A percentile compares a stretch with the other conserved stretches of the same genome.
These are phyloP conservation scores for Salix exigua DNA, from an alignment of 345 rosid species.

Conservation along the genomic window DNA sequence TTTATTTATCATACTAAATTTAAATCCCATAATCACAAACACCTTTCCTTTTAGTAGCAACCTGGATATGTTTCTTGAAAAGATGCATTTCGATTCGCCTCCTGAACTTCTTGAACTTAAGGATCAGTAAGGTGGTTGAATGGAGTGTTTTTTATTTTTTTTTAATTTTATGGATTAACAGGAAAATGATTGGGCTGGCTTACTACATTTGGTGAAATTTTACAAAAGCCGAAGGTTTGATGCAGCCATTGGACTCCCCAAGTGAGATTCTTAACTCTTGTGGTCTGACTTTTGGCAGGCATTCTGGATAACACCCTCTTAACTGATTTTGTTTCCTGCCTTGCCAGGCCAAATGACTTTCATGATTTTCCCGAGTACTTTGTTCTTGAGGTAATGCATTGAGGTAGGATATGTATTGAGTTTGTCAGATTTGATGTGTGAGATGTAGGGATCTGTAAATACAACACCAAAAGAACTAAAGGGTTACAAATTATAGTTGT, in stretches of 20 bases:
- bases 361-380: slow-evolving; percentile 89
- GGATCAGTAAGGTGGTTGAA: not conserved
- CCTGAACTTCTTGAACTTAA: no score
- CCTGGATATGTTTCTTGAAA: not conserved
- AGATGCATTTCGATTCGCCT: not conserved
- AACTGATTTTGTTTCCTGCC: slow-evolving; percentile 9
- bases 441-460: not conserved
- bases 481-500: no score
- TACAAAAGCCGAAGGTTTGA: slow-evolving; percentile 89
- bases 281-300: not conserved
- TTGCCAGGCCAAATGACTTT: slow-evolving; percentile 90
- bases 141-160: not conserved
- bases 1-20: no score
- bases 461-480: no score
- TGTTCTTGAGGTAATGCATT: slow-evolving; percentile 95
- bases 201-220: slow-evolving; percentile 74
- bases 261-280: slow-evolving; percentile 50
- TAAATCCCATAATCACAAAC: no score
- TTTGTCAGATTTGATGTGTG: slow-evolving; percentile 11
- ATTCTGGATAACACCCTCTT: not conserved
- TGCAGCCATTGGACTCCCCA: slow-evolving; percentile 85
- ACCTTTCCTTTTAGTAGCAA: no score
- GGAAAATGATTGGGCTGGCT: slow-evolving; percentile 89
- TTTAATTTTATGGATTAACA: slow-evolving; percentile 17
- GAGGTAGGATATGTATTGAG: slow-evolving; percentile 74